These are phyloP conservation scores for Capsicum rhomboideum DNA, from an alignment of 257 asterid genomes.

Conservation along the genomic window DNA sequence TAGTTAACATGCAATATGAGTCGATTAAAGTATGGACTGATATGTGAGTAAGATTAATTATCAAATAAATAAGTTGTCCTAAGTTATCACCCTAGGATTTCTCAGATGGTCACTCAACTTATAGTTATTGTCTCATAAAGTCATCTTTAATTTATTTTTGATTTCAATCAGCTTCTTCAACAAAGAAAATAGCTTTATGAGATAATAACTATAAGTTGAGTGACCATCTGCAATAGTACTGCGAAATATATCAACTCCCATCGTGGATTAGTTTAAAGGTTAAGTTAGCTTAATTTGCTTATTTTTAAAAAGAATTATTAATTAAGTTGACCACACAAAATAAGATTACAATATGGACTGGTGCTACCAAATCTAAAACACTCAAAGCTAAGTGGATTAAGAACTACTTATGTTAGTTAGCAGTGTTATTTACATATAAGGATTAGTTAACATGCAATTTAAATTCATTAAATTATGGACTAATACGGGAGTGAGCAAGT, in stretches of 20 bases:
- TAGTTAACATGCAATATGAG: background rate
- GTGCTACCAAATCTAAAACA: background rate
- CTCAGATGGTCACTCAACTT: too few relatives aligned
- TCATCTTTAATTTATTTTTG: too few relatives aligned
- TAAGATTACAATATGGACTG: background rate
- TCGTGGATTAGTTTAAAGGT: background rate
- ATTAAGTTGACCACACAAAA: background rate
- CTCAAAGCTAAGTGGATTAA: background rate
- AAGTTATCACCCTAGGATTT: too few relatives aligned
- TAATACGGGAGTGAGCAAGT: background rate
- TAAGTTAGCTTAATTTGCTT: background rate
- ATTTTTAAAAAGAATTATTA: background rate
- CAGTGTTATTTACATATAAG: background rate
- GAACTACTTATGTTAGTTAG: background rate
- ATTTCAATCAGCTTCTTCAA: too few relatives aligned
- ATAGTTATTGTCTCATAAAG: too few relatives aligned
- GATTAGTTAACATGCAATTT: background rate
- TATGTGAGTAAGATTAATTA: background rate
- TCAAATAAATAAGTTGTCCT: background rate
- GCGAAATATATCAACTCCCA: background rate
- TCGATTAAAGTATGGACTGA: background rate
- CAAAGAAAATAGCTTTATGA: too few relatives aligned
- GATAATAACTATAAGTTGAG: too few relatives aligned
- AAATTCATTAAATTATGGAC: background rate
- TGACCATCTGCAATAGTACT: too few relatives aligned